Base-by-base conservation (phyloP, 176 grass and related monocot genomes). In the Oryza glaberrima region DNA sequence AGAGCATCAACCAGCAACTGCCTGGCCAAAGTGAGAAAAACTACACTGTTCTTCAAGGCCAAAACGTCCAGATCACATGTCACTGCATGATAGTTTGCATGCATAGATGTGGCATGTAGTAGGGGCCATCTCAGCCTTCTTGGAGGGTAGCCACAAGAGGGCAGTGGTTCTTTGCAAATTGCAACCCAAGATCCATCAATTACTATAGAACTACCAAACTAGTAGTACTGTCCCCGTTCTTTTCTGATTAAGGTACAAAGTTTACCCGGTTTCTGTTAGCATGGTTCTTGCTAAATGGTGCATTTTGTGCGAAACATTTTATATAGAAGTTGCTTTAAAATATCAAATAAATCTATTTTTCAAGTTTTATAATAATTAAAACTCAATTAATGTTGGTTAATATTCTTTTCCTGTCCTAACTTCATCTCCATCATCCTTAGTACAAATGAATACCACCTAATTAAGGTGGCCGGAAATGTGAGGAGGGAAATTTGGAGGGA, bases 1-100 rank as follows among this genome's bases (percentile, higher is more conserved):
- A 51, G 25, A 46, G 45, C 44, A 22, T 73, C 81, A 45, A 49
- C 12, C 54, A 83, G 7, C 14, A 17, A n/a, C 19, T 75, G 81
- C 71, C 71, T 19, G 60, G 7, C 60, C 81, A 67, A 83, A 75
- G 56, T 25, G 17, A 83, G 43, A 75, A 76, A 23, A 66, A 23
- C 22, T 3, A 3, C 40, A 63, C 15, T 82, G 25, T 35, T 73
- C 52, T 45, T 49, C 60, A 83, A 49, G 28, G 26, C 58, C 43
- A n/a, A 67, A n/a, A 67, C 81, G 56, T 65, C 68, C 9, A 81
- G 30, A 43, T 70, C n/a, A 60, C 4, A 72, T 45, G 47, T 45
- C 14, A 69, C 13, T 30, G 23, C 49, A 12, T 16, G 30, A 58
- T 70, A 58, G 36, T 34, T 46, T 35, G 17, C 36, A 73, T 43